These are phyloP conservation scores for Dictyostelium brefeldianum DNA, from an alignment of 78 protist species.

Conservation along the genomic window DNA sequence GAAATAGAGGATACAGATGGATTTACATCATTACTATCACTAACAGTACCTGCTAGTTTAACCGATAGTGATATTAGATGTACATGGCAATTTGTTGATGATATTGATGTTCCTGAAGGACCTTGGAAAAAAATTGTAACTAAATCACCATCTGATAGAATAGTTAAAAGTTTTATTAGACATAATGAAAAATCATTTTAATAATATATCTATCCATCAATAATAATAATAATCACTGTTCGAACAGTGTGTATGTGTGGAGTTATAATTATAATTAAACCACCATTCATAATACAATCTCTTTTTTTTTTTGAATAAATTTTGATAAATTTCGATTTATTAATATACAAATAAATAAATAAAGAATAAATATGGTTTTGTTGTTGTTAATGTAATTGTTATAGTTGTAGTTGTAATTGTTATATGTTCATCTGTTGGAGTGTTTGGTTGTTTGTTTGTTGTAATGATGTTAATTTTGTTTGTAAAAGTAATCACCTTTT, in stretches of 20 bases:
- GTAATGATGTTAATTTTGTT: too few relatives aligned
- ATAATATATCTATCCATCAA: too few relatives aligned
- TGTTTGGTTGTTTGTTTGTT: too few relatives aligned
- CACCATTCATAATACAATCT: too few relatives aligned
- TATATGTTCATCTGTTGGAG: too few relatives aligned
- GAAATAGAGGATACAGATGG: neutral
- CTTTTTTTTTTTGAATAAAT: neutral
- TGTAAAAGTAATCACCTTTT: slow-evolving; percentile 67
- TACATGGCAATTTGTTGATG: slow-evolving; percentile 38
- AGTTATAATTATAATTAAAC: too few relatives aligned
- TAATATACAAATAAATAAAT: neutral
- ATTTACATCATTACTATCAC: neutral
- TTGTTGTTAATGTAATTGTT: neutral
- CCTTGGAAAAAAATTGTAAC: slow-evolving; percentile 56
- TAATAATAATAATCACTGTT: too few relatives aligned
- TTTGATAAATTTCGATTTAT: neutral
- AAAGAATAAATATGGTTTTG: slow-evolving; percentile 3
- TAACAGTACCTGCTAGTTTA: neutral
- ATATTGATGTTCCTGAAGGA: slow-evolving; percentile 36
- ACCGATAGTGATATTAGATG: slow-evolving; percentile 17
- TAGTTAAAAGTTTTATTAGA: slow-evolving; percentile 7
- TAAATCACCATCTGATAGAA: neutral
- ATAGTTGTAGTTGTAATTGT: too few relatives aligned
- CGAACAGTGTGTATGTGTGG: too few relatives aligned
- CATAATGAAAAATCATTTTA: neutral